A percentile compares a stretch with the other conserved stretches of the same genome.
Evolutionary conservation across 2,329 filamentous ascomycete genomes (phyloP).

Genomic region (Penicillium sp.): DNA sequence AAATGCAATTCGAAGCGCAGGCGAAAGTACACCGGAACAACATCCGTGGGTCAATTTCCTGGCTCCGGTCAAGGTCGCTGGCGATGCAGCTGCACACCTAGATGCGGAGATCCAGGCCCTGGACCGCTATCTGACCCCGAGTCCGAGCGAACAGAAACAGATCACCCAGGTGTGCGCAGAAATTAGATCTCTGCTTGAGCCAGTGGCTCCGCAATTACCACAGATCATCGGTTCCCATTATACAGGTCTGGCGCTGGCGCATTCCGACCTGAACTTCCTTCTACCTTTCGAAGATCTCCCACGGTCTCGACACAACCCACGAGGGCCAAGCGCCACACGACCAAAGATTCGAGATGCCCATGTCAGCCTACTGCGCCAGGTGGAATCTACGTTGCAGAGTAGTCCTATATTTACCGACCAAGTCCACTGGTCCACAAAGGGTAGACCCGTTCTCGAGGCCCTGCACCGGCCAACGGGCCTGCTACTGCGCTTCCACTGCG

Average conservation of each 20-base stretch:
- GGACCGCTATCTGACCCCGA: slow-evolving; percentile 47
- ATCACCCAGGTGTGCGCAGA: slow-evolving; percentile 28
- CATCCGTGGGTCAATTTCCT: slow-evolving; percentile 38
- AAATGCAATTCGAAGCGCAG: slow-evolving; percentile 15
- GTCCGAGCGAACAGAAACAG: slow-evolving; percentile 40
- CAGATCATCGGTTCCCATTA: slow-evolving; percentile 56
- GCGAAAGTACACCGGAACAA: slow-evolving; percentile 13
- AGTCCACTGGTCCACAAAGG: slow-evolving; percentile 24
- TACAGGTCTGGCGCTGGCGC: slow-evolving; percentile 53
- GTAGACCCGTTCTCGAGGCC: slow-evolving; percentile 34
- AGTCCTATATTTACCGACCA: slow-evolving; percentile 19
- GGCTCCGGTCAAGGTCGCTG: slow-evolving; percentile 1
- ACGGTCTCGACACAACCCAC: slow-evolving; percentile 20
- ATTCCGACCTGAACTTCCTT: slow-evolving; percentile 58
- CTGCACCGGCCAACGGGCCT: slow-evolving; percentile 52
- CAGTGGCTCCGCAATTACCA: slow-evolving; percentile 29
- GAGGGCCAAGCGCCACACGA: slow-evolving; percentile 36
- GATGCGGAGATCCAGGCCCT: slow-evolving; percentile 51
- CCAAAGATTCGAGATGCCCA: slow-evolving; percentile 31
- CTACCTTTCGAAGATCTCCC: slow-evolving; percentile 31
- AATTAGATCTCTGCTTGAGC: slow-evolving; percentile 30
- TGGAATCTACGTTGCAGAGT: slow-evolving; percentile 23
- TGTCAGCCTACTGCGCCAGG: slow-evolving; percentile 22
- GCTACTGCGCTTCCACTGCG: slow-evolving; percentile 54
- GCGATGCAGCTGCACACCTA: slow-evolving; percentile 33